Percentiles rank a stretch among this genome's conserved stretches.
Conservation (phyloP, 345 rosid species). For the Salix suchowensis region DNA sequence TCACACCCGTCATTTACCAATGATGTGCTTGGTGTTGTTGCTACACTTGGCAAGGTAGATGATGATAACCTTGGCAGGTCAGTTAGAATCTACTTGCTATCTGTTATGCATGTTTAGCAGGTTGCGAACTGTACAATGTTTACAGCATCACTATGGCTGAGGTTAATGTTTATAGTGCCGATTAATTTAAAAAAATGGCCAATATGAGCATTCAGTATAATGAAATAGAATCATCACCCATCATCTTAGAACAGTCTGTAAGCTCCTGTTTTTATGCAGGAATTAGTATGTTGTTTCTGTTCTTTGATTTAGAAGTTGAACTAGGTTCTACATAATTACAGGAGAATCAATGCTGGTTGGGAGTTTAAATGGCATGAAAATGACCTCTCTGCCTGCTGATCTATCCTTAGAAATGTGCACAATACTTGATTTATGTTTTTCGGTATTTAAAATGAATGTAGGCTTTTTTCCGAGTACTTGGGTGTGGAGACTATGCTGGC, state of each 20-base stretch:
- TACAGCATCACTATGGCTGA: neutral
- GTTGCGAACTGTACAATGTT: neutral
- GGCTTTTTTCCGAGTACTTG: constrained; percentile 72
- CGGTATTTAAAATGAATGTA: constrained; percentile 15
- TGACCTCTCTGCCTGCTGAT: neutral
- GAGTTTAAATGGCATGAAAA: neutral
- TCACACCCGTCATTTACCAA: constrained; percentile 37
- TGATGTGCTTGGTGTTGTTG: constrained; percentile 74
- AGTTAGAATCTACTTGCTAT: constrained; percentile 21
- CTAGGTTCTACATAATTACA: neutral
- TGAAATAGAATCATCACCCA: neutral
- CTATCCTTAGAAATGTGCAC: constrained; percentile 5
- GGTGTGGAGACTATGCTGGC: constrained; percentile 78
- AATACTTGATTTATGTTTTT: constrained; percentile 11
- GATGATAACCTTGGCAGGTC: constrained; percentile 80
- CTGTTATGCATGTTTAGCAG: constrained; percentile 1
- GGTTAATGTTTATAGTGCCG: neutral
- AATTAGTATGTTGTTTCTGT: neutral
- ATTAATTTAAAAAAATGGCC: neutral
- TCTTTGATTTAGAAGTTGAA: neutral
- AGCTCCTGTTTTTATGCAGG: neutral
- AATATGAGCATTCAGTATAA: neutral
- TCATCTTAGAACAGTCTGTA: neutral
- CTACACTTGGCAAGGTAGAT: constrained; percentile 69
- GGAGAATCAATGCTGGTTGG: neutral